Conservation (phyloP, 345 rosid species). For the Adansonia digitata region DNA sequence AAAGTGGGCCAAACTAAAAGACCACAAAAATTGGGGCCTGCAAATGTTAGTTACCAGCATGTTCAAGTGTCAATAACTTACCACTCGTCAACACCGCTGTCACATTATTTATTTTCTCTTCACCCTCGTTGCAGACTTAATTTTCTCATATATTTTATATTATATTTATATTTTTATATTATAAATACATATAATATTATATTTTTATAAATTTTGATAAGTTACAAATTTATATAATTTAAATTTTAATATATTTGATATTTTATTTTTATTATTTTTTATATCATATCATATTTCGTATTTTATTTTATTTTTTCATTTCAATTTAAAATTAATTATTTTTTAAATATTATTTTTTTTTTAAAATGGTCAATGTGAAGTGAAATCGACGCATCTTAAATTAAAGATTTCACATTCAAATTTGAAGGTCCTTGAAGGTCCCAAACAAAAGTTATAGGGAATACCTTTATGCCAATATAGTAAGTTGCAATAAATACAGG, state of each 20-base stretch:
- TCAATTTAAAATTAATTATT: too few species aligned
- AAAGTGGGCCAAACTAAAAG: slow-evolving; percentile 2
- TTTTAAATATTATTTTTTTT: background rate
- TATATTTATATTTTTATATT: too few species aligned
- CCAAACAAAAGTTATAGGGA: background rate
- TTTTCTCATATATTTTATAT: too few species aligned
- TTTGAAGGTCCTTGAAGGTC: background rate
- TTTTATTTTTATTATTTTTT: too few species aligned
- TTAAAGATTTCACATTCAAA: slow-evolving; percentile 5
- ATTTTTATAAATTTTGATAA: too few species aligned
- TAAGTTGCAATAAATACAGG: too few species aligned
- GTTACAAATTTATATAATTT: too few species aligned
- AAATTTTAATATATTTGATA: too few species aligned
- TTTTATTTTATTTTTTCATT: too few species aligned
- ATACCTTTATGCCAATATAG: background rate
- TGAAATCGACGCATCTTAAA: slow-evolving; percentile 17
- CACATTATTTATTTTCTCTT: background rate
- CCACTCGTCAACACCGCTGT: slow-evolving; percentile 23
- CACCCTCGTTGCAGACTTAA: background rate
- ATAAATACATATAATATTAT: too few species aligned
- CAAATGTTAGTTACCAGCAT: slow-evolving; percentile 1
- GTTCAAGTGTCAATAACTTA: slow-evolving; percentile 21
- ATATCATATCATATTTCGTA: too few species aligned
- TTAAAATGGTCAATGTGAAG: slow-evolving; percentile 5
- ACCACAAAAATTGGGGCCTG: slow-evolving; percentile 4